phyloP scores from a whole-genome alignment of 257 asterid species.

The Sherardia arvensis region DNA sequence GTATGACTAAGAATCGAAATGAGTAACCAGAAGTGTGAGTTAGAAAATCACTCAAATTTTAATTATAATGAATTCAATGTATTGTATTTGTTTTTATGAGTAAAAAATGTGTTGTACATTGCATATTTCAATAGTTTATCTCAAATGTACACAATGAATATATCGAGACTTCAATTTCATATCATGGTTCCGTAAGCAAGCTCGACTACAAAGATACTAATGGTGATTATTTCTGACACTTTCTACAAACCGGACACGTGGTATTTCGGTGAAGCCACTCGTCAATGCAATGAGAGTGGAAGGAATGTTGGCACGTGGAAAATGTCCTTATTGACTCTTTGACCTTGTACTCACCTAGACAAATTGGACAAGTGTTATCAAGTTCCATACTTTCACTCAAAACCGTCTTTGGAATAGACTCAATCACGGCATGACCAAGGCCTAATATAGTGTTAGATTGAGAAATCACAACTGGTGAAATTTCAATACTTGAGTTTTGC shows the following conservation, averaged over 20 bases:
- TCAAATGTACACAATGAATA: too few relatives aligned
- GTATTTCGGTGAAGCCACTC: conserved; percentile 42
- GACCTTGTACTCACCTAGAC: conserved; percentile 37
- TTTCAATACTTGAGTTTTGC: conserved; percentile 15
- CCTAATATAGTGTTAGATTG: conserved; percentile 17
- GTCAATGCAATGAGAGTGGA: conserved; percentile 48
- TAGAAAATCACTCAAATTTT: too few relatives aligned
- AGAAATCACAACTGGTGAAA: conserved; percentile 11
- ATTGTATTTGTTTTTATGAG: too few relatives aligned
- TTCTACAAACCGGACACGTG: conserved; percentile 51
- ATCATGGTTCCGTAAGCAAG: too few relatives aligned
- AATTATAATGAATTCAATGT: too few relatives aligned
- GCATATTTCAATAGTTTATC: too few relatives aligned
- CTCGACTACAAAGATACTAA: background rate
- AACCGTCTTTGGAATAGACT: conserved; percentile 40
- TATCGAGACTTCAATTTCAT: too few relatives aligned
- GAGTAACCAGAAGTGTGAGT: too few relatives aligned
- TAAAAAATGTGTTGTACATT: too few relatives aligned
- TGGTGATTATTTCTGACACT: conserved; percentile 21
- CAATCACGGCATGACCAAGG: conserved; percentile 33
- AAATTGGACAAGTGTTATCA: conserved; percentile 34
- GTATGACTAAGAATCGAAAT: too few relatives aligned
- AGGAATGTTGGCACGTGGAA: conserved; percentile 45
- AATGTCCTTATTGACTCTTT: conserved; percentile 39
- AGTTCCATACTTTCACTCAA: conserved; percentile 42